Base-by-base conservation (phyloP, 768 basidiomycete genomes). In the Psilocybe sp. region DNA sequence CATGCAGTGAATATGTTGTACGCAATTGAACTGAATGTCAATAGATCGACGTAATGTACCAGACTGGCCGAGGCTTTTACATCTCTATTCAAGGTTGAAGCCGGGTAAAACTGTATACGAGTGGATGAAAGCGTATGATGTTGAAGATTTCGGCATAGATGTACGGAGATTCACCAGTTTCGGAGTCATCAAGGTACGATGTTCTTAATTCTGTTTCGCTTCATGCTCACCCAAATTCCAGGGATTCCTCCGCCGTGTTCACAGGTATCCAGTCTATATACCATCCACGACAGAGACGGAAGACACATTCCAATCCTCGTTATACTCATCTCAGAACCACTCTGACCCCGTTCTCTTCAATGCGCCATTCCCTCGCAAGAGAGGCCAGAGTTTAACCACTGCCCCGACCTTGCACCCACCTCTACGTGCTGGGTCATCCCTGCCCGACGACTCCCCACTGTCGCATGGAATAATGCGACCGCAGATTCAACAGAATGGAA, bases 81-180 rank as follows among this genome's bases (percentile, higher is more conserved):
- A 84, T 57, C 79, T 96, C 9, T 98, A 98, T 68, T 91, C 95
- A 7, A 77, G 88, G 36, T 70, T 99, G 16, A 83, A 84, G 57
- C 83, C 91, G 1, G 93, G 92, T 10, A 84, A 84, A 49, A 90
- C 91, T 0, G 76, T 98, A 4, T 78, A 81, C 20, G 84, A 91
- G 39, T 99, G 97, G 96, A 90, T 93, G 75, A 82, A 90, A 57
- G 73, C 74, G 37, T 76, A 92, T 58, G 73, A 84, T 16, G 81
- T 94, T 14, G 78, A 85, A 43, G 70, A 74, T 5, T 66, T 85
- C 16, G 92, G 90, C 2, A 86, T 98, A 46, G 97, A 99, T 64
- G 79, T 91, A 7, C 82, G 96, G 8, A 82, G 97, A n/a, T 97
- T 99, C 66, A 84, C 92, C 14, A 94, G 89, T 53, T 99, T 98